Evolutionary conservation across 2,329 filamentous ascomycete genomes (phyloP).

Genomic region (Fusarium sp.): DNA sequence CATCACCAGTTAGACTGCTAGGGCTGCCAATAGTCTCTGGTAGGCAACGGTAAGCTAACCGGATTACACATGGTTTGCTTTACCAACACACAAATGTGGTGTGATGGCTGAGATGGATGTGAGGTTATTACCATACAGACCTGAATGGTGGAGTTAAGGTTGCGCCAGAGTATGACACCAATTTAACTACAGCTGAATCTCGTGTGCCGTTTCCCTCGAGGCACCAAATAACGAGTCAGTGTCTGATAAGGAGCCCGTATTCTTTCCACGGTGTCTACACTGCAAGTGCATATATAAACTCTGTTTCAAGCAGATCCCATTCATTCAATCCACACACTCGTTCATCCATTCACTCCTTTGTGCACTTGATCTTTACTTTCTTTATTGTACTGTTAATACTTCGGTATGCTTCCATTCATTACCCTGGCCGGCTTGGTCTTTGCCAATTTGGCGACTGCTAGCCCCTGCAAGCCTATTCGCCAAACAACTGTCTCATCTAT

Average conservation of each 20-base stretch:
- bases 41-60: neutral
- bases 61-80: neutral
- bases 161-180: neutral
- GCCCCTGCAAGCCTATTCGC: constrained; percentile 1
- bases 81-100: neutral
- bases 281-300: neutral
- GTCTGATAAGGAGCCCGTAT: neutral
- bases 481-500: constrained; percentile 1
- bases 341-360: neutral
- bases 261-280: neutral
- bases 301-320: neutral
- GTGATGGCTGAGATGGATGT: too few relatives aligned
- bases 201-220: neutral
- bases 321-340: neutral
- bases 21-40: neutral
- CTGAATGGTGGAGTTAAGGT: too few relatives aligned
- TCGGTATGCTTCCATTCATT: constrained; percentile 8
- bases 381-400: neutral
- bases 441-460: constrained; percentile 2
- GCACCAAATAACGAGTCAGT: neutral
- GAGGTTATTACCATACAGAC: too few relatives aligned
- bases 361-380: neutral
- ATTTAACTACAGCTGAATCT: neutral
- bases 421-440: constrained; percentile 9
- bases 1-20: neutral